Evolutionary conservation across 805 yeast genomes (phyloP).

Genomic region (Candida montana): DNA sequence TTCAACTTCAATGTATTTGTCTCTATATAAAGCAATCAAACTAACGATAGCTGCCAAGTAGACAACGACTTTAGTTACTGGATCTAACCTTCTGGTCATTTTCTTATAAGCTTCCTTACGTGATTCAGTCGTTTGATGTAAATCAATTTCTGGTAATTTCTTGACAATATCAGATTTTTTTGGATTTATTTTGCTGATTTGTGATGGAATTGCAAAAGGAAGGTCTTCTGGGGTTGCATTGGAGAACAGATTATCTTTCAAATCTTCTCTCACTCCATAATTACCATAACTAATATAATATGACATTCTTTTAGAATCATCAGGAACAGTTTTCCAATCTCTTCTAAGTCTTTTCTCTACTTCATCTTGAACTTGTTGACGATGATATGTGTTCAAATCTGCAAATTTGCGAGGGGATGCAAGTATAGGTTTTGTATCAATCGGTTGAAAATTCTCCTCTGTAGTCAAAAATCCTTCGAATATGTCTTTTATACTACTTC

Average conservation of each 20-base stretch:
- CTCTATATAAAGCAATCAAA: conserved; percentile 49
- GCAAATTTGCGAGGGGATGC: conserved; percentile 31
- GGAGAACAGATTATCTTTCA: conserved; percentile 40
- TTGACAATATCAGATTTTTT: conserved; percentile 18
- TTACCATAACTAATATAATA: conserved; percentile 64
- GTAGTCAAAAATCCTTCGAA: conserved; percentile 27
- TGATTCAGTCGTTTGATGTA: conserved; percentile 38
- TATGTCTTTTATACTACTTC: conserved; percentile 22
- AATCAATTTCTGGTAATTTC: conserved; percentile 33
- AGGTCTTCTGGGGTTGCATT: conserved; percentile 49
- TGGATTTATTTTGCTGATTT: conserved; percentile 18
- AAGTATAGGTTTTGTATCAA: conserved; percentile 39
- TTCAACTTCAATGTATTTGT: conserved; percentile 43
- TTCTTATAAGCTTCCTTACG: conserved; percentile 40
- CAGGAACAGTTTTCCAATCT: conserved; percentile 49
- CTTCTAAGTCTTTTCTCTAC: conserved; percentile 42
- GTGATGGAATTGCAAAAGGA: conserved; percentile 45
- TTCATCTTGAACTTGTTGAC: conserved; percentile 52
- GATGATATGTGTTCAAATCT: conserved; percentile 38
- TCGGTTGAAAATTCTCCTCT: conserved; percentile 42
- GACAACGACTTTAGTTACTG: conserved; percentile 48
- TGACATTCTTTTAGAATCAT: conserved; percentile 47
- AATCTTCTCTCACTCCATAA: conserved; percentile 63
- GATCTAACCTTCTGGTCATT: conserved; percentile 49
- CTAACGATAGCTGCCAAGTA: conserved; percentile 43